Conservation (phyloP, 495 filamentous ascomycete genomes). For the Penicillium bovifimosum region DNA sequence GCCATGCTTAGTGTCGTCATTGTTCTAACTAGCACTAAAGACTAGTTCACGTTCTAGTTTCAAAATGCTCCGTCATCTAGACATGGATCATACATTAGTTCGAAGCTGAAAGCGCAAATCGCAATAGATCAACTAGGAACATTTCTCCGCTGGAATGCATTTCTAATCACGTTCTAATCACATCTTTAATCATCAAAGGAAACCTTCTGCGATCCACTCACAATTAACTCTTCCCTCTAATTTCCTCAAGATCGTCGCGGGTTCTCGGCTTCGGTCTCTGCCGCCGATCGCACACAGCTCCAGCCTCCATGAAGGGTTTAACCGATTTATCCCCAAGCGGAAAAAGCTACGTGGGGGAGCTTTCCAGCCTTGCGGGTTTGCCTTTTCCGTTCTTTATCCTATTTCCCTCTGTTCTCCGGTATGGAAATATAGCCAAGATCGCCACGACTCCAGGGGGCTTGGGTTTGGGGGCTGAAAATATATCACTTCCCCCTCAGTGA, state of each 20-base stretch:
- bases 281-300: background rate
- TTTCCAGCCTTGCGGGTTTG: background rate
- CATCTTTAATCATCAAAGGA: background rate
- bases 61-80: no score
- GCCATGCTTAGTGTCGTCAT: background rate
- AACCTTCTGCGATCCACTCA: background rate
- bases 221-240: background rate
- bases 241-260: background rate
- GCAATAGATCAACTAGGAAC: no score
- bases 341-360: background rate
- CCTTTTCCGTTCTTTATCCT: background rate
- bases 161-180: no score
- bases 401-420: background rate
- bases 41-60: no score
- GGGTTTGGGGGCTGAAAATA: conserved; percentile 5
- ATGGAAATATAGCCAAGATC: background rate
- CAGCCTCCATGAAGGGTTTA: no score
- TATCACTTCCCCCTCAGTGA: conserved; percentile 1
- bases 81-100: no score
- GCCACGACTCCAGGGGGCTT: background rate
- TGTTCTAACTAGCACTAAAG: no score
- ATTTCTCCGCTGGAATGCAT: no score
- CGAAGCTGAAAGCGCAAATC: no score
- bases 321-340: background rate
- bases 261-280: background rate